These are phyloP conservation scores for Mucor mucedo DNA, from an alignment of 371 early-diverging fungal genomes.

Conservation along the genomic window DNA sequence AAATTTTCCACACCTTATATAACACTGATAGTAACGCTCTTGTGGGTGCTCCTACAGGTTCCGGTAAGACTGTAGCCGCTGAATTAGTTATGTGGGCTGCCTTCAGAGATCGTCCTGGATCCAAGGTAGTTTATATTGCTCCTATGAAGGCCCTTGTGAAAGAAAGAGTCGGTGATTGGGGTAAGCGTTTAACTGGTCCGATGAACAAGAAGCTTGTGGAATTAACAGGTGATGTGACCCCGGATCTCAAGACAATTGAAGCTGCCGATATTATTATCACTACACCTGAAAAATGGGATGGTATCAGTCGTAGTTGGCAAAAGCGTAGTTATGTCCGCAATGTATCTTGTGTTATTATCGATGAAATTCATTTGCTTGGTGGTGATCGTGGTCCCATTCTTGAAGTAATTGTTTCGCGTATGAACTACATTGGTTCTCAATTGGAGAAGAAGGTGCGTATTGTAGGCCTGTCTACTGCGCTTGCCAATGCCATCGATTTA, in stretches of 20 bases:
- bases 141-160: slow-evolving; percentile 99
- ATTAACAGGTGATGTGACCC: slow-evolving; percentile 97
- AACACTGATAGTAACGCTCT: slow-evolving; percentile 85
- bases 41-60: slow-evolving; percentile 98
- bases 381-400: slow-evolving; percentile 97
- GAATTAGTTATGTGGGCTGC: slow-evolving; percentile 94
- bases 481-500: slow-evolving; percentile 97
- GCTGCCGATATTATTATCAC: slow-evolving; percentile 96
- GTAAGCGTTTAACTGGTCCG: slow-evolving; percentile 70
- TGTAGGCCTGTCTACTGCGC: slow-evolving; percentile 96
- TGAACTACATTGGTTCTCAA: slow-evolving; percentile 90
- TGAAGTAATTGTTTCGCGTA: slow-evolving; percentile 97
- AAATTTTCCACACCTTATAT: slow-evolving; percentile 96
- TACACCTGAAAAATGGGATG: slow-evolving; percentile 99
- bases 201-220: slow-evolving; percentile 90
- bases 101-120: slow-evolving; percentile 81
- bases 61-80: slow-evolving; percentile 98
- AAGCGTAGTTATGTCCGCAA: slow-evolving; percentile 81
- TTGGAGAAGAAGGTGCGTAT: slow-evolving; percentile 81
- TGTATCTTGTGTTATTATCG: slow-evolving; percentile 93
- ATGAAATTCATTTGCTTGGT: slow-evolving; percentile 98
- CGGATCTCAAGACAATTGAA: slow-evolving; percentile 85
- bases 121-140: slow-evolving; percentile 97
- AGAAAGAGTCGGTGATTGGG: slow-evolving; percentile 95
- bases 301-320: slow-evolving; percentile 93